Percentiles rank a stretch among this genome's conserved stretches.
phyloP scores from a whole-genome alignment of 148 eudicot genomes.

The Vaccinium vitisidaea region DNA sequence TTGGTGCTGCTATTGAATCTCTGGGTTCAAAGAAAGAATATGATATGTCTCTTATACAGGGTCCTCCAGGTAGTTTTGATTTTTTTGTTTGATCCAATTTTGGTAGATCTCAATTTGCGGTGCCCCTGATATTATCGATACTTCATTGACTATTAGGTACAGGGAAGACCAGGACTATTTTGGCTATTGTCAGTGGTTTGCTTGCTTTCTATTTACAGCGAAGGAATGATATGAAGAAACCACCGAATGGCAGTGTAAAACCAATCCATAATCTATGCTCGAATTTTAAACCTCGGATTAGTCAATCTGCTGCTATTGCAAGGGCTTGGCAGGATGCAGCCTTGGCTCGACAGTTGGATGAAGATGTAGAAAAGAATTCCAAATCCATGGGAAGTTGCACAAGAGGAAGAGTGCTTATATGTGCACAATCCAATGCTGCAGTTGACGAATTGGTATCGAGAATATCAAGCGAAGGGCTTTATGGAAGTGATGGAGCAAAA shows the following conservation, averaged over 20 bases:
- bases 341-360: conserved; percentile 73
- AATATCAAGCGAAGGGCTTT: conserved; percentile 81
- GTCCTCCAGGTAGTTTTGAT: conserved; percentile 88
- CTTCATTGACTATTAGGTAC: conserved; percentile 52
- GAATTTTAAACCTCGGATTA: conserved; percentile 39
- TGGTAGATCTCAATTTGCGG: neutral
- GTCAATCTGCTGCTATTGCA: conserved; percentile 85
- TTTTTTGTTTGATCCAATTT: conserved; percentile 11
- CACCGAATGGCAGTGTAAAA: conserved; percentile 27
- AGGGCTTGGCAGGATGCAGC: conserved; percentile 99
- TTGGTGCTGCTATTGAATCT: conserved; percentile 54
- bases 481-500: conserved; percentile 74
- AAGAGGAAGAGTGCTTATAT: conserved; percentile 82
- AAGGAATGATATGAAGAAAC: conserved; percentile 40
- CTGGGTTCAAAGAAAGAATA: conserved; percentile 47
- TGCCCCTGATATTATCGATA: neutral
- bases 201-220: conserved; percentile 41
- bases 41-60: conserved; percentile 87
- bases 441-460: conserved; percentile 97
- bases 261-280: conserved; percentile 33
- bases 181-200: conserved; percentile 88
- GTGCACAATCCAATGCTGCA: conserved; percentile 99
- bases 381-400: conserved; percentile 36
- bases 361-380: conserved; percentile 41
- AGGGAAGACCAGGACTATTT: conserved; percentile 90